phyloP scores from a whole-genome alignment of 495 filamentous ascomycete species.

The Penicillium malachiteum region DNA sequence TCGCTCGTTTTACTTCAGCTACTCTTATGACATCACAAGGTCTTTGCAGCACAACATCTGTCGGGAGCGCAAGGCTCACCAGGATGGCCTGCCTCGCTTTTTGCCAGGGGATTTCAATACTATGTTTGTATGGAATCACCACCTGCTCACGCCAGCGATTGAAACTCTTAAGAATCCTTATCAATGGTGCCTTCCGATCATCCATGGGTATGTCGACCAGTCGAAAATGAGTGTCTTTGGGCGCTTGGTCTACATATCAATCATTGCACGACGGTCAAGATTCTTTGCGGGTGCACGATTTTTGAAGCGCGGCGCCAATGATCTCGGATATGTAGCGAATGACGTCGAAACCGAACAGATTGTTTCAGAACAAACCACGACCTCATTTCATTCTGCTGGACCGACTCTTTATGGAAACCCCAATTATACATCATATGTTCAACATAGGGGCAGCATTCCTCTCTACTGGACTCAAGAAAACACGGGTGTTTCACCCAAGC shows the following conservation, averaged over 20 bases:
- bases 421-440: slow-evolving; percentile 91
- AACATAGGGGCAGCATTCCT: slow-evolving; percentile 95
- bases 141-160: slow-evolving; percentile 78
- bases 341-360: slow-evolving; percentile 99
- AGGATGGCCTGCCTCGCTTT: slow-evolving; percentile 57
- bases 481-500: slow-evolving; percentile 91
- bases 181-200: slow-evolving; percentile 95
- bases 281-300: slow-evolving; percentile 95
- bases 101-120: slow-evolving; percentile 71
- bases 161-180: slow-evolving; percentile 71
- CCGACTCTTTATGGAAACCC: slow-evolving; percentile 84
- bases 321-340: slow-evolving; percentile 94
- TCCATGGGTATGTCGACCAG: slow-evolving; percentile 96
- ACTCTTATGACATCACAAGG: slow-evolving; percentile 93
- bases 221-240: slow-evolving; percentile 81
- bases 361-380: slow-evolving; percentile 87
- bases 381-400: slow-evolving; percentile 91
- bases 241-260: slow-evolving; percentile 80
- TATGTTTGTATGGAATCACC: slow-evolving; percentile 98
- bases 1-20: slow-evolving; percentile 95
- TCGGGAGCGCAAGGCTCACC: slow-evolving; percentile 67
- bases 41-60: slow-evolving; percentile 92
- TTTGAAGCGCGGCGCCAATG: slow-evolving; percentile 91
- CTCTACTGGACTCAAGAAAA: slow-evolving; percentile 98
- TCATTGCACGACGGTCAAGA: slow-evolving; percentile 88